These are phyloP conservation scores for Phanerochaete sordida DNA, from an alignment of 768 basidiomycete species.

Conservation along the genomic window DNA sequence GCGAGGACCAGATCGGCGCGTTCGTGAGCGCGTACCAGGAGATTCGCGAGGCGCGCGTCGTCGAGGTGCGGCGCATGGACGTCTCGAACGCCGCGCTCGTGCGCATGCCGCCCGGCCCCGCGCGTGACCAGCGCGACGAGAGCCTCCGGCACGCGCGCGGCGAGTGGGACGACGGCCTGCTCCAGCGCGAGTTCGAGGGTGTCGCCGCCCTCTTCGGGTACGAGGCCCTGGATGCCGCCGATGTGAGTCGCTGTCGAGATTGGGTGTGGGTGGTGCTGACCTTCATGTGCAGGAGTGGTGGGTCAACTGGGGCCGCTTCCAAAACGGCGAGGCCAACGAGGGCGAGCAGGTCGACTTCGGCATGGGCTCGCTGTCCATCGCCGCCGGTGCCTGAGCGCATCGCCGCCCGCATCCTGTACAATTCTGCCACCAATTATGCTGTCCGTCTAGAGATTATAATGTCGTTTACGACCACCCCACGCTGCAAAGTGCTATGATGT, in stretches of 20 bases:
- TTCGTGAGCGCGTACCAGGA: slow-evolving; percentile 57
- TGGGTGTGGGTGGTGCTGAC: neutral
- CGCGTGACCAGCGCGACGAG: slow-evolving; percentile 38
- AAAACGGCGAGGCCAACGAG: neutral
- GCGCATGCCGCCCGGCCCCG: slow-evolving; percentile 38
- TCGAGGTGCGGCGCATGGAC: slow-evolving; percentile 42
- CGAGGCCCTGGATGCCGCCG: slow-evolving; percentile 52
- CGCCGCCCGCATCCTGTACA: neutral
- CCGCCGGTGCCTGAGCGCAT: neutral
- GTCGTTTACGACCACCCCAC: neutral
- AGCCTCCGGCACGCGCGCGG: slow-evolving; percentile 19
- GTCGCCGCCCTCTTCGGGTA: slow-evolving; percentile 48
- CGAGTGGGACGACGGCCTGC: slow-evolving; percentile 44
- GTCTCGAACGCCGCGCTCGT: slow-evolving; percentile 41
- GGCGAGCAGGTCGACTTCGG: slow-evolving; percentile 1
- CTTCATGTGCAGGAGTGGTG: slow-evolving; percentile 44
- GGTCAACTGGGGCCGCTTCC: slow-evolving; percentile 48
- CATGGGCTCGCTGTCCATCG: neutral
- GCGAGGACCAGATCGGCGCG: slow-evolving; percentile 44
- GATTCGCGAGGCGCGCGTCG: slow-evolving; percentile 48
- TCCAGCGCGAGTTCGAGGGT: slow-evolving; percentile 48
- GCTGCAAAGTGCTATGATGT: neutral
- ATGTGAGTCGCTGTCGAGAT: slow-evolving; percentile 28
- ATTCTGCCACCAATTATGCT: neutral
- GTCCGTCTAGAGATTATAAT: neutral